Conservation (phyloP, 202 grass and related monocot species). For the Schoenoplectus tabernaemontani region DNA sequence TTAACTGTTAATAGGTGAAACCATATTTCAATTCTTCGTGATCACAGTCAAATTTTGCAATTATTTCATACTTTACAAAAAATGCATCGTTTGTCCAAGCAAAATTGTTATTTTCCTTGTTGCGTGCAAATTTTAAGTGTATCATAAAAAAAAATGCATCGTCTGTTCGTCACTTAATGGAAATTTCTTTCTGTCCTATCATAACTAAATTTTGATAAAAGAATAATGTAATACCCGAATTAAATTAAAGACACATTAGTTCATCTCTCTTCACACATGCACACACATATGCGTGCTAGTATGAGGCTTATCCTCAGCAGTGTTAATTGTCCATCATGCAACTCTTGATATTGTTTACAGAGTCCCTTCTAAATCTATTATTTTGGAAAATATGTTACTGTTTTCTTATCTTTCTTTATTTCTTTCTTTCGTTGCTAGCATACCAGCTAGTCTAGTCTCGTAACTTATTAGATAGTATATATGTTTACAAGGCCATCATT, state of each 20-base stretch:
- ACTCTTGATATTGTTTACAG: neutral
- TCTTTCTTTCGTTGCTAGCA: neutral
- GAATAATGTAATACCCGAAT: neutral
- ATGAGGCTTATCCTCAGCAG: neutral
- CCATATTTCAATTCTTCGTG: neutral
- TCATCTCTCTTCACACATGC: neutral
- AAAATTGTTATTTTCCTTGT: neutral
- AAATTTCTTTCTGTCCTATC: neutral
- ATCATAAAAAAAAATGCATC: too few species aligned
- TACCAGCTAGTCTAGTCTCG: neutral
- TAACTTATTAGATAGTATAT: neutral
- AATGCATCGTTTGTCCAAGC: neutral
- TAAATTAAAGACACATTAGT: neutral
- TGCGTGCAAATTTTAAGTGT: neutral
- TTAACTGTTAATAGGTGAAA: neutral
- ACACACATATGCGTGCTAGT: too few species aligned
- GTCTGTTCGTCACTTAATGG: neutral
- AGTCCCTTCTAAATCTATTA: neutral
- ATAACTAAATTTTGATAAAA: too few species aligned
- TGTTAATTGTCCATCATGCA: neutral
- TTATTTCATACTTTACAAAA: neutral
- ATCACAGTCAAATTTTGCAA: neutral
- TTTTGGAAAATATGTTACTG: neutral
- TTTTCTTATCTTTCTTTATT: too few species aligned
- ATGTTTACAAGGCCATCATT: neutral